These are phyloP conservation scores for Phoenix roebelenii DNA, from an alignment of 176 grass and related monocot genomes.

Conservation along the genomic window DNA sequence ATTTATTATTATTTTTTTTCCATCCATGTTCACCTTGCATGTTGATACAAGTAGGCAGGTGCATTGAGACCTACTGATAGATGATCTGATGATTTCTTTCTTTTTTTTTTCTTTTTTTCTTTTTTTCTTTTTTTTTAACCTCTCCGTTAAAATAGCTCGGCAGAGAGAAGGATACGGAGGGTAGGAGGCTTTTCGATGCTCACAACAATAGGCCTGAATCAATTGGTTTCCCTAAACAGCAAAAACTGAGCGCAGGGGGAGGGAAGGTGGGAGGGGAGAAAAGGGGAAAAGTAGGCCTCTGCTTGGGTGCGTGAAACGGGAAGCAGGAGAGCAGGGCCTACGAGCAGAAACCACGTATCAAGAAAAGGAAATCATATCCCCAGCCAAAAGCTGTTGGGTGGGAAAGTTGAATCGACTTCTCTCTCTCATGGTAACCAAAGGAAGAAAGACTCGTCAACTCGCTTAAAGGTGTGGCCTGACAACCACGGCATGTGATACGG, in stretches of 20 bases:
- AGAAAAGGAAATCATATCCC: not conserved
- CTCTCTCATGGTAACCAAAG: not conserved
- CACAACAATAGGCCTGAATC: not conserved
- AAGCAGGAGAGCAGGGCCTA: not conserved
- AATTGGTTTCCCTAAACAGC: slow-evolving; percentile 6
- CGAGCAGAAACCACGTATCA: not conserved
- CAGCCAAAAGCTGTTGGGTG: not conserved
- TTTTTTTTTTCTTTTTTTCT: too few relatives aligned
- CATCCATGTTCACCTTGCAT: too few relatives aligned
- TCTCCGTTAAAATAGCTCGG: not conserved
- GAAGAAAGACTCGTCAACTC: slow-evolving; percentile 1
- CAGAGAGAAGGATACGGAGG: not conserved
- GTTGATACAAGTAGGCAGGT: too few relatives aligned
- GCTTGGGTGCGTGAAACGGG: not conserved
- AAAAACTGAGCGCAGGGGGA: not conserved
- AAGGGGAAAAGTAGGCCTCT: not conserved
- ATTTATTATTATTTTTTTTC: too few relatives aligned
- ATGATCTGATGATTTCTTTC: too few relatives aligned
- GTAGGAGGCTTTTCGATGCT: not conserved
- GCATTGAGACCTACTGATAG: too few relatives aligned
- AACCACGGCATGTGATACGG: slow-evolving; percentile 1
- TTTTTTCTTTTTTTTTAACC: not conserved
- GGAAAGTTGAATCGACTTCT: not conserved
- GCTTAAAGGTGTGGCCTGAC: slow-evolving; percentile 3
- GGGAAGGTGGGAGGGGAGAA: not conserved